Base-by-base conservation (phyloP, 2,329 filamentous ascomycete species). In the Sporothrix schenckii region DNA sequence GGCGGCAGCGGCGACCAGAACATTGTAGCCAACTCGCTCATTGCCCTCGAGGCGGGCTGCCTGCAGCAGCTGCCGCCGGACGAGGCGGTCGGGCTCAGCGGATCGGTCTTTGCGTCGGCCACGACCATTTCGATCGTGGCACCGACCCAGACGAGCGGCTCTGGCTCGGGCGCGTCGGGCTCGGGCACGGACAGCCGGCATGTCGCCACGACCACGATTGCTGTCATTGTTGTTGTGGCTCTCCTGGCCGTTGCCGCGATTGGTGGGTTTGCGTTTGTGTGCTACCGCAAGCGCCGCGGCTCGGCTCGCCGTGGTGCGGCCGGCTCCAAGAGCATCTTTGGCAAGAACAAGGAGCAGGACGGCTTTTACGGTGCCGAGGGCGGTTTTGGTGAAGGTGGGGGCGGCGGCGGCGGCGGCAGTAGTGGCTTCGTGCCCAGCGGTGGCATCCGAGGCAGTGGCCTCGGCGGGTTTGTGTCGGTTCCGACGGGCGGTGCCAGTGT, bases 11-110 rank as follows among this genome's bases (percentile, higher is more conserved):
- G 80, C 7, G 77, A 77, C 1, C 81, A 82, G 41, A 76, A 79
- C 19, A 83, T 83, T 71, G 72, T 87, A 7, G 80, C 83, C 66
- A 87, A 87, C 73, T 85, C 83, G 72, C 78, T 88, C 65, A 76
- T 84, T 4, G 85, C 85, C 10, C 79, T 88, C 4, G 79, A 83
- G 73, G 84, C 84, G 3, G 85, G 82, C 60, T 88, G 86, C 73
- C 76, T 79, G 49, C 84, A 87, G 72, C 79, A 80, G 44, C 84
- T 84, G 0, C 71, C 78, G 0, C 72, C 79, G 0, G 74, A 73
- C 44, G 66, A 73, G 53, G 50, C 74, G 5, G 72, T 79, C 44
- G 75, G 76, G 16, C 71, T 80, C 53, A 79, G 75, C 69, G 78
- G 72, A 41, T 76, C 74, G 24, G 50, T 80, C 53, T 79, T 79